Evolutionary conservation across 257 asterid genomes (phyloP), one percentile per base, ranked within the genome.

Genomic region (Solanum medicagineum): DNA sequence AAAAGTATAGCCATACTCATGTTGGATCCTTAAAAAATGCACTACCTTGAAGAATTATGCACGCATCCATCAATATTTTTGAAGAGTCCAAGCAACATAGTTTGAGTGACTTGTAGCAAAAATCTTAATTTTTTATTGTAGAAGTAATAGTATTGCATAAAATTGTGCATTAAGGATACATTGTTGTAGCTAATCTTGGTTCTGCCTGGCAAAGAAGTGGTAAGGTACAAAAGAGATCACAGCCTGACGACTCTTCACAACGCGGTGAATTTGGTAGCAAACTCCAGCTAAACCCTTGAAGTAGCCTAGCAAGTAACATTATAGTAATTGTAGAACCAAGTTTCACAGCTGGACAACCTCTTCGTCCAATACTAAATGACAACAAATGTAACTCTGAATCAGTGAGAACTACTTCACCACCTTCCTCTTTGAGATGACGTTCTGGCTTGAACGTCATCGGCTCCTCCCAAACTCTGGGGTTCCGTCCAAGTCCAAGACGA

Each of bases 401-500:
- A 1, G 17, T 44, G 16, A 83, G n/a, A 49, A 65, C 49, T 15
- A 83, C 85, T 22, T 83, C 66, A n/a, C 29, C 42, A 10, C 12
- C 73, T 49, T 77, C 26, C 26, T 1, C 19, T 53, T 7, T 57
- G 80, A 84, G 53, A 42, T 85, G 87, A 10, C 87, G 69, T 47
- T 87, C 86, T 1, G 89, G 87, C 53, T 81, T 60, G 70, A 81
- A 87, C 74, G 32, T 81, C 20, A 85, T 24, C 15, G 82, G 85
- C 3, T 87, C 84, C 60, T 87, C 65, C 87, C 87, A 87, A 13
- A 60, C 32, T 9, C 53, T 82, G 15, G 88, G 89, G 17, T 90
- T 90, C 4, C 89, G 83, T 14, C 91, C 93, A 24, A 90, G 84
- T 4, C 90, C 90, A 5, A 40, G 83, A 1, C 89, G 91, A 26